Evolutionary conservation across 148 eudicot genomes (phyloP), one percentile per base, ranked within the genome.

Genomic region (Dysphania ambrosioides): DNA sequence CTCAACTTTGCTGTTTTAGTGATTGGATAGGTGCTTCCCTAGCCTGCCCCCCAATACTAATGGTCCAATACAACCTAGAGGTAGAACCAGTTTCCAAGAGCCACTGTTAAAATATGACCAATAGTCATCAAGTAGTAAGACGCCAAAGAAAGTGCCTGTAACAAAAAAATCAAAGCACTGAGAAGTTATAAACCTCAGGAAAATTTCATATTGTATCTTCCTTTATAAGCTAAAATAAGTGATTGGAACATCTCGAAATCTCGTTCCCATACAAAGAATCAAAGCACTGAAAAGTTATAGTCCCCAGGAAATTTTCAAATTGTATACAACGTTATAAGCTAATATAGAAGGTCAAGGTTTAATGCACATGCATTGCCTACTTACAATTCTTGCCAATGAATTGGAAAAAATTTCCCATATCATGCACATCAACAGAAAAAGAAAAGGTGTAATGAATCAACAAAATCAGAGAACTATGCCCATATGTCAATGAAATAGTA

Each of bases 151-250:
- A 40, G 66, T 6, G 12, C 59, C 29, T 27, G n/a, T n/a, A n/a
- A n/a, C n/a, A n/a, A n/a, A n/a, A 6, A 15, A 41, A 34, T 60
- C 31, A 16, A 60, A 57, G 65, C 34, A 58, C 75, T 36, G 23
- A 47, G 18, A 13, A 34, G 51, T 5, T 31, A 31, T 68, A 23
- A 11, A 6, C 3, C 36, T 44, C 6, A 26, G 23, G 55, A n/a
- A 8, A 19, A 27, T 31, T 61, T 72, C 7, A 67, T 16, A 19
- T 72, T 53, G 11, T 29, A 27, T 36, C n/a, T 16, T 53, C 66
- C 66, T 72, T 41, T 41, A 72, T 42, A 36, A 29, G 42, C 21
- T 58, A 74, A 74, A 0, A 51, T 21, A 26, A n/a, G n/a, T n/a
- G n/a, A n/a, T n/a, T n/a, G n/a, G n/a, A n/a, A n/a, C n/a, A n/a